Percentiles rank a stretch among this genome's conserved stretches.
These are phyloP conservation scores for Hanseniaspora vineae DNA, from an alignment of 805 yeast species.

Conservation along the genomic window DNA sequence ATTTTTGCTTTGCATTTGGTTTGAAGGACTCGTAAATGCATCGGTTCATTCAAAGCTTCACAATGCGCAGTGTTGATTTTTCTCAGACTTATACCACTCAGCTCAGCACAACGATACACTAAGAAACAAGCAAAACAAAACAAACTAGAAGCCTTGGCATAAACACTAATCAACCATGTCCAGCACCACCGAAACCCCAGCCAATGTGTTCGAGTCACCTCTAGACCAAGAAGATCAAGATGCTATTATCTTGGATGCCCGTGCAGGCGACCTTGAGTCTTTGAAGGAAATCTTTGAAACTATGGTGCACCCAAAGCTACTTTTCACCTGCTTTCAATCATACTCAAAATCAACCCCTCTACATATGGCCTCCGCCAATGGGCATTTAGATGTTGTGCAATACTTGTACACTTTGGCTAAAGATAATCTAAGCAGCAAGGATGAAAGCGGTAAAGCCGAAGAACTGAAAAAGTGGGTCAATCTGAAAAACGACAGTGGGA, in stretches of 20 bases:
- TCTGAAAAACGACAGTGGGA: slow-evolving; percentile 64
- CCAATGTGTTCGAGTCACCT: slow-evolving; percentile 9
- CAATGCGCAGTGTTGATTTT: no score
- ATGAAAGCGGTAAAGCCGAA: slow-evolving; percentile 9
- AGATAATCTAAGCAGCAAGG: slow-evolving; percentile 15
- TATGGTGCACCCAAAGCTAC: slow-evolving; percentile 33
- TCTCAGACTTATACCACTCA: no score
- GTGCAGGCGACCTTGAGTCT: slow-evolving; percentile 77
- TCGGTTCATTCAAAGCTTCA: no score
- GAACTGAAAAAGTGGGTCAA: slow-evolving; percentile 37
- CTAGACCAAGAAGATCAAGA: slow-evolving; percentile 67
- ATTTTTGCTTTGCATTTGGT: no score
- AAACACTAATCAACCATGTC: neutral
- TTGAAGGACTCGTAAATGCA: no score
- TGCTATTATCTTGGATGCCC: slow-evolving; percentile 67
- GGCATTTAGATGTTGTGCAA: slow-evolving; percentile 57
- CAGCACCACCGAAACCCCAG: neutral
- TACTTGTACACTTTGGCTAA: slow-evolving; percentile 40
- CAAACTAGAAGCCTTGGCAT: no score
- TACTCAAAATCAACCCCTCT: slow-evolving; percentile 59
- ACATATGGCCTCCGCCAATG: slow-evolving; percentile 95
- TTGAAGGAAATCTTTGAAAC: slow-evolving; percentile 54
- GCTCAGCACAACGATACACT: no score
- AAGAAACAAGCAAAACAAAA: neutral
- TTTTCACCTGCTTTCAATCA: slow-evolving; percentile 43